These are phyloP conservation scores for Violaceomyces palustris DNA, from an alignment of 1,284 basidiomycete species.

Conservation along the genomic window DNA sequence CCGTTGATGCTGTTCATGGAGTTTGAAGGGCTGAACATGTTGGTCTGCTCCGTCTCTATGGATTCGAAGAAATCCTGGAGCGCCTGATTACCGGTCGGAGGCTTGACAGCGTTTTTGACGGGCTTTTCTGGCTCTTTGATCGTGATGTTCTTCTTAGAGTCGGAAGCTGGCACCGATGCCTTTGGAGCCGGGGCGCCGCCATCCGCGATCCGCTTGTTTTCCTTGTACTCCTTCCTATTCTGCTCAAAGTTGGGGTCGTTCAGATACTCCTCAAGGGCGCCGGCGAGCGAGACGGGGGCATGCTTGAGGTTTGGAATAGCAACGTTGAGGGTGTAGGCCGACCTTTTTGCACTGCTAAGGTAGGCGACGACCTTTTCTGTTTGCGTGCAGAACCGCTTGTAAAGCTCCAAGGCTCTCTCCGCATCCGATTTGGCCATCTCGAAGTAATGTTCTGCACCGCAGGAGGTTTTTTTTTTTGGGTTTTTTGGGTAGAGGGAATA, in stretches of 20 bases:
- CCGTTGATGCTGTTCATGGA: neutral
- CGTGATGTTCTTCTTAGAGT: conserved; percentile 29
- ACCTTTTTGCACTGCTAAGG: conserved; percentile 82
- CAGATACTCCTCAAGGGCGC: conserved; percentile 89
- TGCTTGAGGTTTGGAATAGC: conserved; percentile 91
- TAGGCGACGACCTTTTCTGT: conserved; percentile 92
- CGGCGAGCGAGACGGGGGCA: conserved; percentile 87
- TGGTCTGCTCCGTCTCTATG: conserved; percentile 76
- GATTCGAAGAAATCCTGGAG: conserved; percentile 84
- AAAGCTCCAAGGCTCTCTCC: conserved; percentile 75
- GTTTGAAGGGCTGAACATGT: conserved; percentile 62
- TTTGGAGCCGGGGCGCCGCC: conserved; percentile 40
- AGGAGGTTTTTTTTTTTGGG: too few species aligned
- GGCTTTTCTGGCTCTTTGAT: conserved; percentile 36
- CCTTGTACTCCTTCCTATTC: conserved; percentile 84
- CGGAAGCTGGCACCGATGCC: conserved; percentile 16
- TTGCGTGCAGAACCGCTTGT: conserved; percentile 90
- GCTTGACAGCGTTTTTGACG: conserved; percentile 20
- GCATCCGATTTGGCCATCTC: conserved; percentile 96
- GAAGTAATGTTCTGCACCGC: conserved; percentile 91
- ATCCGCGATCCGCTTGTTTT: conserved; percentile 73
- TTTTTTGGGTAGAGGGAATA: conserved; percentile 4
- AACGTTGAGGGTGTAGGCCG: conserved; percentile 86
- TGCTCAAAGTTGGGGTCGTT: conserved; percentile 92
- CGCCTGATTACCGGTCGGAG: conserved; percentile 51